phyloP scores from a whole-genome alignment of 75 land plant species.

The Pinus tabuliformis region DNA sequence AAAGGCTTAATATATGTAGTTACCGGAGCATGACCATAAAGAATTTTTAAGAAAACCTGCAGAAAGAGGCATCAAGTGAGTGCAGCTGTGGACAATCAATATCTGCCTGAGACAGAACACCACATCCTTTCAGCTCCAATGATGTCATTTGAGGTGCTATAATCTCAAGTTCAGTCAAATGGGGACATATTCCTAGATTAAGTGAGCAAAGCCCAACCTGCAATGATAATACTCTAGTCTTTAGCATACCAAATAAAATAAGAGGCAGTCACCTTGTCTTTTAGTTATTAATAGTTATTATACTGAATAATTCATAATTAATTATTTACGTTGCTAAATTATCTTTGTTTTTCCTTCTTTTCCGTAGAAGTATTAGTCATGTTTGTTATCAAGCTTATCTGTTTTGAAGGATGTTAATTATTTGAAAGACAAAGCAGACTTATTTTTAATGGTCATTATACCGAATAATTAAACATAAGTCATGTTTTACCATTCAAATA shows the following conservation, averaged over 20 bases:
- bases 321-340: not conserved
- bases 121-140: conserved; percentile 95
- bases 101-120: conserved; percentile 68
- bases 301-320: no score
- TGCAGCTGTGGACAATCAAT: conserved; percentile 73
- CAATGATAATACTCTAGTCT: conserved; percentile 6
- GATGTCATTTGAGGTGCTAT: conserved; percentile 70
- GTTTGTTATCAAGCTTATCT: not conserved
- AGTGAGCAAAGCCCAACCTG: conserved; percentile 88
- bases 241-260: no score
- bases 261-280: no score
- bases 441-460: no score
- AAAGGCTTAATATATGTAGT: not conserved
- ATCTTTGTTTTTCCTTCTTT: not conserved
- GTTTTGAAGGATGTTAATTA: not conserved
- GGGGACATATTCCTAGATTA: conserved; percentile 96
- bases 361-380: not conserved
- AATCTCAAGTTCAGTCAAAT: conserved; percentile 57
- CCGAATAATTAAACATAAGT: no score
- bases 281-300: no score
- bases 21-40: not conserved
- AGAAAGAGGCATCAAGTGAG: conserved; percentile 96
- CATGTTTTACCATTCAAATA: no score
- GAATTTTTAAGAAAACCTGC: conserved; percentile 58
- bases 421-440: no score